Evolutionary conservation across 2,329 filamentous ascomycete genomes (phyloP), one percentile per base, ranked within the genome.

Genomic region (Xylaria digitata): DNA sequence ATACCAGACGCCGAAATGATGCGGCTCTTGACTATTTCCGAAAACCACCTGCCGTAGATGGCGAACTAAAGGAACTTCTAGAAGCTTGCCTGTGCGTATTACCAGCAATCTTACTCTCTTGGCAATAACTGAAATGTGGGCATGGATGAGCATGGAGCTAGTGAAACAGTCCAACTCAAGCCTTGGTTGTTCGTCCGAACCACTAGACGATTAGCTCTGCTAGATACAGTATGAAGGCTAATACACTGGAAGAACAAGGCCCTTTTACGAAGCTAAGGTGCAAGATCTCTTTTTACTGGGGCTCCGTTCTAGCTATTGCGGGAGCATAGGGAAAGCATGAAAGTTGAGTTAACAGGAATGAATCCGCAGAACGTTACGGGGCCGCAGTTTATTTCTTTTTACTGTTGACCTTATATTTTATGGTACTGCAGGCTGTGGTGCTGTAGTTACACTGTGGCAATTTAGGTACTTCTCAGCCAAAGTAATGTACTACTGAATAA

Each of bases 31-130:
- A 15, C 52, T 52, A 50, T 37, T 15, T 23, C 19, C 34, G 15
- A 13, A 15, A 23, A 0, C 19, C 2, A 13, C 40, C 7, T 34
- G 19, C 13, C 9, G 17, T 9, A 23, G 13, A 49, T 6, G 15
- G n/a, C 7, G 37, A 23, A 32, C 17, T 34, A 3, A 26, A 45
- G 30, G 21, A 13, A 17, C 11, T 57, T 46, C 23, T 52, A 23
- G 26, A 48, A 34, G 21, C 6, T 21, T 32, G 8, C 42, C 21
- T 30, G 19, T 26, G 4, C 17, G 1, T 40, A 8, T n/a, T 40
- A n/a, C 23, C 17, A 50, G 40, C 17, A 49, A 30, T 56, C 55
- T 57, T 13, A 64, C 55, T 53, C 6, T 53, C 65, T 65, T 65
- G 66, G 63, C 63, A 60, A 32, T 11, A 21, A n/a, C 17, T 40